Percentiles rank a stretch among this genome's conserved stretches.
Evolutionary conservation across 768 basidiomycete species (phyloP).

Genomic region (Tricholoma matsutake): DNA sequence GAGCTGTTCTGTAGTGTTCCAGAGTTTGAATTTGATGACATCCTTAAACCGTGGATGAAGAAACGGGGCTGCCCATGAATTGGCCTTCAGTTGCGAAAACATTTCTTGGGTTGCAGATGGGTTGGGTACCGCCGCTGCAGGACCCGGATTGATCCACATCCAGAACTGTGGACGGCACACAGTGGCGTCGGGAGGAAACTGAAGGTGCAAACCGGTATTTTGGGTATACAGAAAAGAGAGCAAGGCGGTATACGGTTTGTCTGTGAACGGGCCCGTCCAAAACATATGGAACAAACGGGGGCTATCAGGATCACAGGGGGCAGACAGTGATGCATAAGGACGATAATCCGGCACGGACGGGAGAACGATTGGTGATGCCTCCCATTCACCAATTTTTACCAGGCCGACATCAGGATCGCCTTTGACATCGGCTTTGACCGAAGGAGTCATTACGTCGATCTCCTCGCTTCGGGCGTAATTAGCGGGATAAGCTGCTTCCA

Average conservation of each 20-base stretch:
- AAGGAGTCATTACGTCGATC: constrained; percentile 1
- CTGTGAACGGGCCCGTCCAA: constrained; percentile 98
- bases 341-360: constrained; percentile 50
- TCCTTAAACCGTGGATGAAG: constrained; percentile 90
- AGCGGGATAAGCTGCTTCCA: constrained; percentile 48
- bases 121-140: constrained; percentile 86
- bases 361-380: constrained; percentile 46
- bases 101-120: constrained; percentile 78
- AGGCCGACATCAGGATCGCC: constrained; percentile 54
- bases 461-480: constrained; percentile 16
- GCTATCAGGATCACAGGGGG: constrained; percentile 79
- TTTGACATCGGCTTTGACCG: constrained; percentile 4
- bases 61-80: constrained; percentile 95
- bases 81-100: constrained; percentile 75
- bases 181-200: constrained; percentile 43
- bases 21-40: constrained; percentile 91
- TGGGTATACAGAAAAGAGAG: constrained; percentile 96
- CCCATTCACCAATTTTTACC: constrained; percentile 62
- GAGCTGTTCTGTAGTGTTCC: constrained; percentile 98
- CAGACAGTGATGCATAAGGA: constrained; percentile 52
- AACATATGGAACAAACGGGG: constrained; percentile 97
- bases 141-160: constrained; percentile 99
- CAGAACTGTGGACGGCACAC: constrained; percentile 90
- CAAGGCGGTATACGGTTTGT: constrained; percentile 95
- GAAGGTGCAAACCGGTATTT: constrained; percentile 79